These are phyloP conservation scores for Panicum virgatum DNA, from an alignment of 202 grass and related monocot species.

Conservation along the genomic window DNA sequence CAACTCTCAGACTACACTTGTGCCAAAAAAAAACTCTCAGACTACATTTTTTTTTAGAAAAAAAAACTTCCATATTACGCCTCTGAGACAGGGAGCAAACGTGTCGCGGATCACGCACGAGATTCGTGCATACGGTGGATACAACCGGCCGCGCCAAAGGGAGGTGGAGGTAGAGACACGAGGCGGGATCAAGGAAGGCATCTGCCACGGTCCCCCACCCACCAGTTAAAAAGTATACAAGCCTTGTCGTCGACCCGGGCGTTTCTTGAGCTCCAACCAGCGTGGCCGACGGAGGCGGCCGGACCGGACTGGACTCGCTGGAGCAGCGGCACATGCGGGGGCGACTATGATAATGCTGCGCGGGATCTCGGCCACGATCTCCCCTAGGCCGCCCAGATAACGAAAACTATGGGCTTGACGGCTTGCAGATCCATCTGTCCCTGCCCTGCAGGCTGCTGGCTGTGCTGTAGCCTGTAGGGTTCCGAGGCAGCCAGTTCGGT, in stretches of 20 bases:
- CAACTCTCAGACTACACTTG: background rate
- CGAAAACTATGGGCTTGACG: conserved; percentile 8
- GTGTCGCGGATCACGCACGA: background rate
- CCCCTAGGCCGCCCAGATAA: background rate
- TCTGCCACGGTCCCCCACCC: background rate
- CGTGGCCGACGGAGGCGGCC: background rate
- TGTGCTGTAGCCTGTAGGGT: background rate
- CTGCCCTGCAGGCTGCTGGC: no score
- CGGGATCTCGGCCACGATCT: background rate
- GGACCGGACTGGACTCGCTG: background rate
- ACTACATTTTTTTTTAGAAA: background rate
- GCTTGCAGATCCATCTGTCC: background rate
- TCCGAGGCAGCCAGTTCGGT: background rate
- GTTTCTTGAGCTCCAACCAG: background rate
- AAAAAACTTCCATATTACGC: no score
- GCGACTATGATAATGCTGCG: background rate
- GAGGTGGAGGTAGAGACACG: background rate
- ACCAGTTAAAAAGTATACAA: background rate
- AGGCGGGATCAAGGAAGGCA: background rate
- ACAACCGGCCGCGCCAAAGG: background rate
- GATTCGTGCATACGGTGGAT: background rate
- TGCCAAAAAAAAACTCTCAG: no score
- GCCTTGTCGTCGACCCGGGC: background rate
- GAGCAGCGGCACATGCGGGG: background rate
- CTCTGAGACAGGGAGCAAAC: background rate